Evolutionary conservation across 106 monocot species (phyloP).

Genomic region (Hemerocallis citrina): DNA sequence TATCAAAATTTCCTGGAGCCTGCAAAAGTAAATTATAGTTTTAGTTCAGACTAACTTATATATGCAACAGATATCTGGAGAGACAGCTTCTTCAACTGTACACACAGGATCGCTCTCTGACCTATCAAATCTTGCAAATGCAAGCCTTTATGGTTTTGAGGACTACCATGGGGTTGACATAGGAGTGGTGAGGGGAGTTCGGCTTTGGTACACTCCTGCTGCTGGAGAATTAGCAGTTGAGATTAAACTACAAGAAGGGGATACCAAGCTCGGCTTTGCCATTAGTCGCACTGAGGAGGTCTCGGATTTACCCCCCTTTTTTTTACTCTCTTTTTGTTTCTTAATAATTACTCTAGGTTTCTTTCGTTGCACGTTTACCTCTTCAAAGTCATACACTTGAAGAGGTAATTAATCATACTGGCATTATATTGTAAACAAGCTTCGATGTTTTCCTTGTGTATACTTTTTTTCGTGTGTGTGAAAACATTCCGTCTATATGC

Average conservation of each 20-base stretch:
- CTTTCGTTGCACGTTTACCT: too few relatives aligned
- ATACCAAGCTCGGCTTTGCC: constrained; percentile 65
- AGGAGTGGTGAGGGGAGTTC: constrained; percentile 61
- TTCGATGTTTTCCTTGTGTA: too few relatives aligned
- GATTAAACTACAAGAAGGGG: constrained; percentile 57
- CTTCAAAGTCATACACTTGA: too few relatives aligned
- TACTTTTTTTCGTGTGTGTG: too few relatives aligned
- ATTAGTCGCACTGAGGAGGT: constrained; percentile 86
- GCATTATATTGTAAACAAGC: too few relatives aligned
- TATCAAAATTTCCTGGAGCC: too few relatives aligned
- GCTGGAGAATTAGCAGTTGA: constrained; percentile 57
- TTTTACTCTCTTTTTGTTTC: too few relatives aligned
- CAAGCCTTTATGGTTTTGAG: constrained; percentile 74
- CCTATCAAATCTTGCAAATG: constrained; percentile 53
- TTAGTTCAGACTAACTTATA: not conserved
- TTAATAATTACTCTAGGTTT: too few relatives aligned
- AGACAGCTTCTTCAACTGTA: constrained; percentile 56
- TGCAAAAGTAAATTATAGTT: too few relatives aligned
- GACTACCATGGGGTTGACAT: constrained; percentile 88
- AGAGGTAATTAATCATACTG: too few relatives aligned
- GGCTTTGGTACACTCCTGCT: constrained; percentile 66
- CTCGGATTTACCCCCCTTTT: too few relatives aligned
- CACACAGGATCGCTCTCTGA: constrained; percentile 56
- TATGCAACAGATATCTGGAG: constrained; percentile 54
- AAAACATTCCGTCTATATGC: too few relatives aligned